Base-by-base conservation (phyloP, 306 rosid genomes). In the Prunus mume region DNA sequence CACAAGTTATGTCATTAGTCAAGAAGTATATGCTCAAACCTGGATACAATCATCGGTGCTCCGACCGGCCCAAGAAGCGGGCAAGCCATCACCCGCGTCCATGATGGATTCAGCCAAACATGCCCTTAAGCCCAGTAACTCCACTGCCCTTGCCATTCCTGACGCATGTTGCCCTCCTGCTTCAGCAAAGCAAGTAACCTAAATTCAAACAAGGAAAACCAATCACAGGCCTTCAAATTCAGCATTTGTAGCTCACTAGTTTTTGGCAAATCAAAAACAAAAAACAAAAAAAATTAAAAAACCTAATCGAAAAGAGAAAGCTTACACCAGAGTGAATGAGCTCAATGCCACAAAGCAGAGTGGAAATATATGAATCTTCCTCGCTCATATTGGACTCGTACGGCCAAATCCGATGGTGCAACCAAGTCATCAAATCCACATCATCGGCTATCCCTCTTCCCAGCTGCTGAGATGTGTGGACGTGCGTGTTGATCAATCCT, bases 131-230 rank as follows among this genome's bases (percentile, higher is more conserved):
- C 98, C 98, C 67, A 93, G 76, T 61, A 83, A 76, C 49, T 84
- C 69, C 34, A 88, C 91, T 2, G 97, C 98, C 66, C 81, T 86
- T 5, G 90, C 96, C 98, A 93, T 93, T 27, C 84, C 96, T 9
- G 91, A 70, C 65, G 90, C 93, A 61, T 91, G 88, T 68, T 91
- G 98, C 15, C 97, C 98, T 11, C 98, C 97, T 56, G 98, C 98
- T 85, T 93, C 97, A 50, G 98, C 96, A 81, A 91, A 93, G 85
- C 96, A 91, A 30, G 96, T 91, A n/a, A 93, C 97, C 96, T 91
- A 78, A 77, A 18, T 30, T 47, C n/a, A 65, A 57, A 38, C 66
- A 66, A 49, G 19, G 6, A 41, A 52, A 69, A 15, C 57, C 57
- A 69, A 69, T 27, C 0, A 47, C 58, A 15, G 22, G 20, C 43